Conservation (phyloP, 2,329 filamentous ascomycete species). For the Paradendryphiella salina region DNA sequence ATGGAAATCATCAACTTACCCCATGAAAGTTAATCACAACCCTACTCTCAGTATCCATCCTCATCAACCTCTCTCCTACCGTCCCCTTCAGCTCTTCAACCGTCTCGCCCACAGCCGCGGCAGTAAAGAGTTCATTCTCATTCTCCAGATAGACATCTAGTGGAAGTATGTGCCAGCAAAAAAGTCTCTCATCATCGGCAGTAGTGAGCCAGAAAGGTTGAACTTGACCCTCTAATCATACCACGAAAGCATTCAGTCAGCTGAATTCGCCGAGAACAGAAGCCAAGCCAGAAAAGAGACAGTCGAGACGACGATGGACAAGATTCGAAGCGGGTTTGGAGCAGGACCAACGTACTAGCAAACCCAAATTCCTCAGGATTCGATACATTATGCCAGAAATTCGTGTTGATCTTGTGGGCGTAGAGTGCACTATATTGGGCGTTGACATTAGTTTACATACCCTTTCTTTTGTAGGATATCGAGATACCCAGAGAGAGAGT, state of each 20-base stretch:
- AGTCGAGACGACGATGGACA: not conserved
- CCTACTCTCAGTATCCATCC: constrained; percentile 54
- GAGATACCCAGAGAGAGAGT: not conserved
- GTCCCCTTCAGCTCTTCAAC: constrained; percentile 53
- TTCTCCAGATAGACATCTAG: constrained; percentile 74
- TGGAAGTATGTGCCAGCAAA: constrained; percentile 89
- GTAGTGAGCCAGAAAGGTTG: constrained; percentile 80
- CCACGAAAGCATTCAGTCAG: not conserved
- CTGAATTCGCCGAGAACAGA: not conserved
- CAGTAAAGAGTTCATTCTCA: constrained; percentile 59
- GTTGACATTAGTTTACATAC: not conserved
- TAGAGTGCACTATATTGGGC: constrained; percentile 69
- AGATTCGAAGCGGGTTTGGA: not conserved
- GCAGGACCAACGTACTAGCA: constrained; percentile 60
- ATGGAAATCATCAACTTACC: constrained; percentile 50
- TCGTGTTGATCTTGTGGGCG: constrained; percentile 75
- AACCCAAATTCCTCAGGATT: constrained; percentile 84
- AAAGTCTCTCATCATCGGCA: constrained; percentile 74
- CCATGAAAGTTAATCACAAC: constrained; percentile 66
- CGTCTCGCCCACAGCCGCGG: constrained; percentile 46
- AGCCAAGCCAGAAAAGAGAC: not conserved
- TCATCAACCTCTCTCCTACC: constrained; percentile 56
- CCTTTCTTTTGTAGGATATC: not conserved
- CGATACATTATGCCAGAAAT: constrained; percentile 72
- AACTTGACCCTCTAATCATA: constrained; percentile 72